Conservation (phyloP, 208 protist species). For the Leishmania mexicana region DNA sequence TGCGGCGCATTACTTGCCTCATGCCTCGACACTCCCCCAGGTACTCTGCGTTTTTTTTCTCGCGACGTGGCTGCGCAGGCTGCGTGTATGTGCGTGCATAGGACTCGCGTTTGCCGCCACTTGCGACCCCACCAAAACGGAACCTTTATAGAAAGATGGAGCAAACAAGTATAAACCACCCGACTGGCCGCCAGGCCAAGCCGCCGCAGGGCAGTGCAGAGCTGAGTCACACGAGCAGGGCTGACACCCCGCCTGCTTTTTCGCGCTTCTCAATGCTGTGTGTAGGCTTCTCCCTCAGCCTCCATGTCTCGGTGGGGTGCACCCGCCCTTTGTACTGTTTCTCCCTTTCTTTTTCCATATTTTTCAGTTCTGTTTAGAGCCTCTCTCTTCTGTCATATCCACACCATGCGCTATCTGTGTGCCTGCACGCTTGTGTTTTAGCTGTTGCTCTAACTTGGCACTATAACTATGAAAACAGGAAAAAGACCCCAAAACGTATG, state of each 20-base stretch:
- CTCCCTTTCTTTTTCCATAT: neutral
- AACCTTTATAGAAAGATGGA: neutral
- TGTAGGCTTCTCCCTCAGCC: neutral
- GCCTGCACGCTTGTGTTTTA: neutral
- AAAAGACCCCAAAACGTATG: neutral
- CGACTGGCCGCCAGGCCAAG: neutral
- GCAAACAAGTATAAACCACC: neutral
- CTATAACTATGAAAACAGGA: neutral
- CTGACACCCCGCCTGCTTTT: neutral
- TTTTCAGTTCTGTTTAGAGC: neutral
- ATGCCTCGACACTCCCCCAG: neutral
- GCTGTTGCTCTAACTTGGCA: neutral
- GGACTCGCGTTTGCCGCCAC: neutral
- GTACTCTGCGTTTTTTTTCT: neutral
- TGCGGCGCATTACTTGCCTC: neutral
- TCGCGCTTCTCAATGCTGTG: neutral
- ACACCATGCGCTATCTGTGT: neutral
- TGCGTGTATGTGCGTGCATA: neutral
- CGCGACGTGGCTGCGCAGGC: neutral
- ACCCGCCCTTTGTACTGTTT: neutral
- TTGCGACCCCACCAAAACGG: slow-evolving; percentile 1
- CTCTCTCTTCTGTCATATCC: neutral
- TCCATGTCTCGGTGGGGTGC: neutral
- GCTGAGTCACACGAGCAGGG: neutral
- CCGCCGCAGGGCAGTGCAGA: neutral